A percentile compares a stretch with the other conserved stretches of the same genome.
Evolutionary conservation across 768 basidiomycete genomes (phyloP).

Genomic region (Russula lepida): DNA sequence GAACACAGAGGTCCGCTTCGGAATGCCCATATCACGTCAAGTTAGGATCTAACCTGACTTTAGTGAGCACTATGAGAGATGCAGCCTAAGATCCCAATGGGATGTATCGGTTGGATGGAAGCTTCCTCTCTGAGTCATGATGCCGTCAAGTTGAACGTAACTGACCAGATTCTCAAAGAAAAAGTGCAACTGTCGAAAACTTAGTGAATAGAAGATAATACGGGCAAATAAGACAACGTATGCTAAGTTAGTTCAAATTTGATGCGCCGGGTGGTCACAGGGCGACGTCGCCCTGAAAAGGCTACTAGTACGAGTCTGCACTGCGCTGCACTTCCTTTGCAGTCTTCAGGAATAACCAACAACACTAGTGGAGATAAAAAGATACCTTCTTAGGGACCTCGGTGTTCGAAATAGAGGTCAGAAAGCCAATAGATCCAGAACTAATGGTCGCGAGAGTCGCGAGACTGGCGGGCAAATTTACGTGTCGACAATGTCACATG

Average conservation of each 20-base stretch:
- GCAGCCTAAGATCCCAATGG: not conserved
- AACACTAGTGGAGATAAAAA: not conserved
- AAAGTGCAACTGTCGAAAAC: not conserved
- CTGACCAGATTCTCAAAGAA: not conserved
- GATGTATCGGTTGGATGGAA: not conserved
- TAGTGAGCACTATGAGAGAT: not conserved
- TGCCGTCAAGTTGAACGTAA: not conserved
- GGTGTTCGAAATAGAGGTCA: not conserved
- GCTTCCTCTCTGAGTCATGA: too few species aligned
- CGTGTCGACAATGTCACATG: too few species aligned
- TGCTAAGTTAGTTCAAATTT: too few species aligned
- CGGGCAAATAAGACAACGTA: not conserved
- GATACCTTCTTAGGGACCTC: not conserved
- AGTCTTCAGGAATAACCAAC: not conserved
- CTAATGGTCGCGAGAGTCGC: too few species aligned
- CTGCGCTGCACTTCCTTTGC: not conserved
- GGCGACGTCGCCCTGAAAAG: not conserved
- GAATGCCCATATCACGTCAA: not conserved
- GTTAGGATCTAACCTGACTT: not conserved
- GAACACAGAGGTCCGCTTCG: not conserved
- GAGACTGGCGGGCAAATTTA: too few species aligned
- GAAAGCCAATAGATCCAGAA: not conserved
- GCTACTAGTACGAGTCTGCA: not conserved
- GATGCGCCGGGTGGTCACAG: not conserved
- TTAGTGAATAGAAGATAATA: not conserved